phyloP scores from a whole-genome alignment of 2,329 filamentous ascomycete species.

The Neonectria magnoliae region DNA sequence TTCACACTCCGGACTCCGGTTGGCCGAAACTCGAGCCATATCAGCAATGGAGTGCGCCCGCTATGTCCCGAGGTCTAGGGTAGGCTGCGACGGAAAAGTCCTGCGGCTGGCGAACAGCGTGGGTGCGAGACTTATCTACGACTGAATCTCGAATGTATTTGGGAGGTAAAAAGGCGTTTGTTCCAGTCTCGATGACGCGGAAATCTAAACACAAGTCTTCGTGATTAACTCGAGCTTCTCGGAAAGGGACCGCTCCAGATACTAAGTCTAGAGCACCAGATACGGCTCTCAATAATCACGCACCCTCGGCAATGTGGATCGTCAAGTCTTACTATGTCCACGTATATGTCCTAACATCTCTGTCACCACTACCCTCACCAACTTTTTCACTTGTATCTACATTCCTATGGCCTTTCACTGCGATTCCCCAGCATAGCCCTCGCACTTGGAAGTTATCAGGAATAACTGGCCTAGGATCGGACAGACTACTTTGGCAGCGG shows the following conservation, averaged over 20 bases:
- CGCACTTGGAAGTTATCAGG: too few species aligned
- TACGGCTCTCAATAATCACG: neutral
- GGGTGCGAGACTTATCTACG: slow-evolving; percentile 11
- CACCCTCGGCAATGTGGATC: neutral
- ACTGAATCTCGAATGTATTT: slow-evolving; percentile 16
- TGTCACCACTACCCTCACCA: neutral
- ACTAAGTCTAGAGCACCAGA: neutral
- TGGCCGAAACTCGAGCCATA: neutral
- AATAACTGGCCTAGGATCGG: neutral
- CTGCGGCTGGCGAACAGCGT: too few species aligned
- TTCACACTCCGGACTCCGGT: neutral
- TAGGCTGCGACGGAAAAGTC: too few species aligned
- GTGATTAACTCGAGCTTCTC: neutral
- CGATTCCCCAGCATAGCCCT: too few species aligned
- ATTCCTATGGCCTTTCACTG: slow-evolving; percentile 23
- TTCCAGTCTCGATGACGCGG: neutral
- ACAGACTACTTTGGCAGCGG: neutral
- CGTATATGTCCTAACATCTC: slow-evolving; percentile 9
- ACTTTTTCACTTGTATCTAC: slow-evolving; percentile 14
- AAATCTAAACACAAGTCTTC: neutral
- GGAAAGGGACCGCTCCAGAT: neutral
- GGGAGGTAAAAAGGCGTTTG: neutral
- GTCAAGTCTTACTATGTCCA: slow-evolving; percentile 23
- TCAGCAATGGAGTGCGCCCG: neutral
- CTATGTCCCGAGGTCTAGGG: slow-evolving; percentile 8